phyloP scores from a whole-genome alignment of 768 basidiomycete species.

The Zangia roseola region DNA sequence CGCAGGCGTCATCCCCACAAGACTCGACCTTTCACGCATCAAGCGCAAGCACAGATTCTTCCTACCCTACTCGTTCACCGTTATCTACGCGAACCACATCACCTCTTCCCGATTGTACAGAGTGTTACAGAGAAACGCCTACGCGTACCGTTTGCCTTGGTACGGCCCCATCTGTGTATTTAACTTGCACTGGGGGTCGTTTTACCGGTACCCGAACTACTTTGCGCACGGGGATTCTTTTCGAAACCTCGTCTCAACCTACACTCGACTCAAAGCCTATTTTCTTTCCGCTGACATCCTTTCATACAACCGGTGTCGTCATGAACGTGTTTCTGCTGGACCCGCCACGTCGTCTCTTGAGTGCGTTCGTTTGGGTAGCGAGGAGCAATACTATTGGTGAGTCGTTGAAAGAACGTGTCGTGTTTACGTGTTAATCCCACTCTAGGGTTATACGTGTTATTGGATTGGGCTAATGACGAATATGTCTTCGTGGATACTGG shows the following conservation, averaged over 20 bases:
- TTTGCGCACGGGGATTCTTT: slow-evolving; percentile 7
- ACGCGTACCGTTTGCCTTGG: slow-evolving; percentile 4
- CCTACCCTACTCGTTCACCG: slow-evolving; percentile 20
- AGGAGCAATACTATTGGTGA: slow-evolving; percentile 36
- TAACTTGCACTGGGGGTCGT: slow-evolving; percentile 7
- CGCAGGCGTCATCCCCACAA: slow-evolving; percentile 28
- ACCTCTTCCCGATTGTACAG: slow-evolving; percentile 21
- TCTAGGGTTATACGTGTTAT: slow-evolving; percentile 60
- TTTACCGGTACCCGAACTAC: not conserved
- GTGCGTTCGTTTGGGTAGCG: slow-evolving; percentile 70
- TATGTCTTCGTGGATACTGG: slow-evolving; percentile 75
- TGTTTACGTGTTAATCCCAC: slow-evolving; percentile 22
- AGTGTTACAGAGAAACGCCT: slow-evolving; percentile 15
- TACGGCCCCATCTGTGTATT: slow-evolving; percentile 1
- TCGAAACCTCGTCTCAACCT: slow-evolving; percentile 13
- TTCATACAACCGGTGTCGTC: slow-evolving; percentile 64
- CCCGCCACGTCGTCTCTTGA: slow-evolving; percentile 55
- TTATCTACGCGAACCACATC: slow-evolving; percentile 19
- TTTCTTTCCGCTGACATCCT: slow-evolving; percentile 61
- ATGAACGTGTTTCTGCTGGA: slow-evolving; percentile 80
- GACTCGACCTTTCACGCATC: slow-evolving; percentile 18
- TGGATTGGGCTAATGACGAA: slow-evolving; percentile 63
- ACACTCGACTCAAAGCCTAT: slow-evolving; percentile 35
- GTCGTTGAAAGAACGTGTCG: not conserved
- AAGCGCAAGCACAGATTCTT: slow-evolving; percentile 5